Evolutionary conservation across 2,329 filamentous ascomycete genomes (phyloP), one percentile per base, ranked within the genome.

Genomic region (Aschersonia sp.): DNA sequence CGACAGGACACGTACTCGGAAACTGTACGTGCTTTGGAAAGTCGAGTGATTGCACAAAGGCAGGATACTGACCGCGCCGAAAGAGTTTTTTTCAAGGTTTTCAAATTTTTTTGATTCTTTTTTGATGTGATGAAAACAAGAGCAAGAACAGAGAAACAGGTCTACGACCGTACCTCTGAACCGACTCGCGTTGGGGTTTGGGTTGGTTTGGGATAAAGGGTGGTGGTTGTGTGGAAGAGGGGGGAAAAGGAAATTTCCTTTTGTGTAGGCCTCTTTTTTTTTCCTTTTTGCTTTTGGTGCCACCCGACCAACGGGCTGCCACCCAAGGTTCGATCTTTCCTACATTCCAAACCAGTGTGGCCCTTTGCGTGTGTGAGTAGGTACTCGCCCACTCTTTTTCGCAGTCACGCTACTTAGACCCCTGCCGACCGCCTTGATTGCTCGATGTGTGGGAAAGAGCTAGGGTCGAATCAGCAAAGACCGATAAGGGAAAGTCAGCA

Each of bases 71-170:
- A 72, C 67, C 68, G 73, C 9, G 28, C 6, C 9, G 35, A 20
- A 20, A 70, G 74, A 80, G 78, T 68, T 73, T 78, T 76, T 68
- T 68, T 61, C 60, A 54, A 64, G 64, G 67, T 78, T 79, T 76
- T 72, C 68, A 67, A 61, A 59, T 77, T 80, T 80, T 79, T 79
- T 78, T 73, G 65, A 60, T 67, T 65, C 65, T 66, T 74, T 75
- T 75, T 55, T 67, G 69, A 61, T 65, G 63, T 64, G 63, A 65
- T 65, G 61, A 58, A 61, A 69, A 68, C 68, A 72, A 68, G 71
- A 70, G 69, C 67, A 71, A 75, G 74, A 72, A 74, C 74, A 78
- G 72, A 75, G 70, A 74, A 69, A 63, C 68, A 72, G 73, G 69
- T 74, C 73, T 71, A 72, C 64, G 66, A 70, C 68, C 72, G 74